Evolutionary conservation across 208 protist genomes (phyloP), one percentile per base, ranked within the genome.

Genomic region (Acanthamoeba polyphaga): DNA sequence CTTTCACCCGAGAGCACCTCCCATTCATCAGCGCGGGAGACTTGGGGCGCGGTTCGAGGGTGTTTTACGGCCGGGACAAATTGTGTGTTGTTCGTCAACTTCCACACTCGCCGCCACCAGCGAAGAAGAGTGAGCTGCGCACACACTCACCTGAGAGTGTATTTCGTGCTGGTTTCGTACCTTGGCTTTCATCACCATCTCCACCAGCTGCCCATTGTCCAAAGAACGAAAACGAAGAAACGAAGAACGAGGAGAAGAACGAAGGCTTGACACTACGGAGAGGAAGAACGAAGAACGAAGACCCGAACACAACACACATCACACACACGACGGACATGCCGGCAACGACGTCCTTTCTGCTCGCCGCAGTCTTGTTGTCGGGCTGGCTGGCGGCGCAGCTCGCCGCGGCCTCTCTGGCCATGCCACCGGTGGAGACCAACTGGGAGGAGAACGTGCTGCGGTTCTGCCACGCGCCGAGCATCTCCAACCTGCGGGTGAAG

Each of bases 381-480:
- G 46, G 29, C 12, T 58, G 19, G 22, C 51, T 64, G 32, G 49
- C 51, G 17, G 43, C 51, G 7, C 29, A 32, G 32, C 24, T 24
- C n/a, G 6, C 43, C 0, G 12, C 80, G 24, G 80, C n/a, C n/a
- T n/a, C 51, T 2, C 3, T 4, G 27, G 7, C 66, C 24, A 72
- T 38, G 38, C 38, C 66, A 0, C 32, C 60, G 22, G 60, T 15
- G 12, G 9, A 5, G 6, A 38, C 43, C 22, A 88, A 64, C 80
- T 88, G 80, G 80, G 80, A 88, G 80, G 51, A 88, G 51, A 88
- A 55, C 49, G 80, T 88, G 27, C 46, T 88, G 80, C 51, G 27
- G 49, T 88, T 66, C 51, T 64, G 80, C 51, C 7, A 64, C n/a
- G 80, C 46, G 12, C 80, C 80, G 43, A 88, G 49, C 22, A 88